phyloP scores from a whole-genome alignment of 2,329 filamentous ascomycete species.

The Chalaropsis thielavioides region DNA sequence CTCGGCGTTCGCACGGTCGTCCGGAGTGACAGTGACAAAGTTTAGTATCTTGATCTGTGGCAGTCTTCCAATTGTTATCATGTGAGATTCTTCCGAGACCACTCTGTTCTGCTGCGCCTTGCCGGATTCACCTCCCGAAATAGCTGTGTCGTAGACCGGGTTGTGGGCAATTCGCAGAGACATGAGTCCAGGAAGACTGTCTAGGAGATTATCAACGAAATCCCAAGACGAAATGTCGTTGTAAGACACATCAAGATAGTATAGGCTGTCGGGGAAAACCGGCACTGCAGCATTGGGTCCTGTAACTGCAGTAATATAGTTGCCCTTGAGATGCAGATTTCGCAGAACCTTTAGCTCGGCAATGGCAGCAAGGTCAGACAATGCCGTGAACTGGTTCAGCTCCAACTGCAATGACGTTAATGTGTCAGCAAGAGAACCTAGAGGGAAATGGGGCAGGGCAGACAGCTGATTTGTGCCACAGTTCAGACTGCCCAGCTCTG shows the following conservation, averaged over 20 bases:
- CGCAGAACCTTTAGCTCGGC: slow-evolving; percentile 36
- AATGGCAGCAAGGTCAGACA: slow-evolving; percentile 44
- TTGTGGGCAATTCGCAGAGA: slow-evolving; percentile 74
- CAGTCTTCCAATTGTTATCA: slow-evolving; percentile 71
- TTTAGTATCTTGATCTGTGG: slow-evolving; percentile 54
- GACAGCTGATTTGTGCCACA: slow-evolving; percentile 45
- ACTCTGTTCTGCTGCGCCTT: slow-evolving; percentile 30
- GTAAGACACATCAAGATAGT: slow-evolving; percentile 58
- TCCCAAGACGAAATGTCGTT: slow-evolving; percentile 56
- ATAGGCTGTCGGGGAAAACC: slow-evolving; percentile 39
- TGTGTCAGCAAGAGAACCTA: slow-evolving; percentile 30
- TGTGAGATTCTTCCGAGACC: slow-evolving; percentile 59
- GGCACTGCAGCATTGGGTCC: slow-evolving; percentile 25
- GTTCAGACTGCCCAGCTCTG: slow-evolving; percentile 34
- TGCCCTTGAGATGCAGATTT: slow-evolving; percentile 60
- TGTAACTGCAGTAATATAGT: slow-evolving; percentile 41
- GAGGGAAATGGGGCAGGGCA: slow-evolving; percentile 32
- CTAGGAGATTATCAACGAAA: slow-evolving; percentile 55
- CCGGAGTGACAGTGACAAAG: slow-evolving; percentile 52
- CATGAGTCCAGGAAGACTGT: slow-evolving; percentile 55
- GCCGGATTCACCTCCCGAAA: slow-evolving; percentile 25
- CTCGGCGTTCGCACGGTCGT: slow-evolving; percentile 76
- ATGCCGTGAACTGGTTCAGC: slow-evolving; percentile 50
- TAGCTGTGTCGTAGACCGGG: slow-evolving; percentile 51
- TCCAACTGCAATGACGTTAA: slow-evolving; percentile 55